Conservation (phyloP, 345 rosid species). For the Ceriops zippeliana region DNA sequence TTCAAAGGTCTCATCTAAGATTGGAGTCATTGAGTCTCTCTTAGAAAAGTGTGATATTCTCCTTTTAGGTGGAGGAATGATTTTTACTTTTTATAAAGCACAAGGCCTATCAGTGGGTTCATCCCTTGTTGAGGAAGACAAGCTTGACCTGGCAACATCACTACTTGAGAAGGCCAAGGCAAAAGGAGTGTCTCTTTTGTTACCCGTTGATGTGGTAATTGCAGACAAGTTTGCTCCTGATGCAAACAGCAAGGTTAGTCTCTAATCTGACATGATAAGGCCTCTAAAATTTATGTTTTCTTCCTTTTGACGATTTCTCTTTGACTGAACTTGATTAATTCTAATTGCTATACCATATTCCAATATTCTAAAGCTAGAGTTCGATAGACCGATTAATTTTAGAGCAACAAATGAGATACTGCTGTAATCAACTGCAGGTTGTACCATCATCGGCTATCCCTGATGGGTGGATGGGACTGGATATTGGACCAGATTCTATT, state of each 20-base stretch:
- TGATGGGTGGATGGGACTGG: conserved; percentile 98
- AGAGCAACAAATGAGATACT: conserved; percentile 1
- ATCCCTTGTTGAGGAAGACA: conserved; percentile 93
- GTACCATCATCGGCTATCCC: conserved; percentile 78
- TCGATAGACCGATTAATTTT: not conserved
- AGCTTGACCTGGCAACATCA: conserved; percentile 71
- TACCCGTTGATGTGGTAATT: conserved; percentile 81
- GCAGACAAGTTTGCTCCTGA: conserved; percentile 92
- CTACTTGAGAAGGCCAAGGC: conserved; percentile 87
- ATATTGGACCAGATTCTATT: conserved; percentile 39
- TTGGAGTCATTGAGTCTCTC: conserved; percentile 91
- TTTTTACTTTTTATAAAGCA: conserved; percentile 95
- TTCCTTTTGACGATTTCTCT: not conserved
- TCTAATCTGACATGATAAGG: conserved; percentile 8
- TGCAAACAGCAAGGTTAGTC: conserved; percentile 79
- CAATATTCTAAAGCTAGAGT: not conserved
- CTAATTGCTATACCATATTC: not conserved
- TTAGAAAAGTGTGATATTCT: conserved; percentile 76
- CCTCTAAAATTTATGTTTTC: not conserved
- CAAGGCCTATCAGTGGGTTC: conserved; percentile 80
- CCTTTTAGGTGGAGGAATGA: conserved; percentile 97
- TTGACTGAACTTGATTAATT: not conserved
- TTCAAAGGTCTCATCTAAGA: conserved; percentile 86
- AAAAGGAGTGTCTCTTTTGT: conserved; percentile 80
- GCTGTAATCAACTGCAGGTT: conserved; percentile 38